Base-by-base conservation (phyloP, 495 filamentous ascomycete genomes). In the Tuber melanosporum region DNA sequence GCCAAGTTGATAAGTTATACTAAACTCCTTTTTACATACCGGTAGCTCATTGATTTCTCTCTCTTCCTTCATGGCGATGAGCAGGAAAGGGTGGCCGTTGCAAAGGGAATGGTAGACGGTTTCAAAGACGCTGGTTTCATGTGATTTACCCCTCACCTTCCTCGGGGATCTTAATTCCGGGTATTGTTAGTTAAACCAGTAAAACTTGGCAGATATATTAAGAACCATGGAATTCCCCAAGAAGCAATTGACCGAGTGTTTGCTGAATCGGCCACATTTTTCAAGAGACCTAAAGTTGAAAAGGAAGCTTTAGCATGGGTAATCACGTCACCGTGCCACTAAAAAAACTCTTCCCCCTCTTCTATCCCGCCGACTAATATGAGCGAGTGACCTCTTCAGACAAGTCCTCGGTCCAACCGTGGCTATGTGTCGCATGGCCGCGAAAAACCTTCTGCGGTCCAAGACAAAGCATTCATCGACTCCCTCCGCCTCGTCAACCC, bases 121-220 rank as follows among this genome's bases (percentile, higher is more conserved):
- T 97, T 98, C 85, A 91, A 92, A 75, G 90, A 88, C 14, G 92
- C 93, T 7, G 95, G 95, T 46, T 98, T 98, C 85, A 88, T 97
- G 81, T 77, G 42, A 43, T 73, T 15, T 36, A 36, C 42, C 42
- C 57, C 39, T 72, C 52, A 36, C 36, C 74, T 52, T 70, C 45
- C 72, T 1, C 5, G n/a, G 47, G 22, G 26, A 22, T 41, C 22
- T 42, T 32, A 32, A 41, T 22, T 45, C 15, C 7, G 26, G 14
- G 57, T 17, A 32, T 66, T 66, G 57, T 66, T 62, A 36, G 57
- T 17, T 66, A 19, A 66, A 36, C 57, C 19, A 36, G 26, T 36
- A 66, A 72, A 71, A 32, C 43, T 14, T n/a, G 32, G 32, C 17
- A 82, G 81, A 82, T 98, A 98, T 84, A 89, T 98, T 69, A 92